Conservation (phyloP, 208 protist species). For the Porcisia hertigi region DNA sequence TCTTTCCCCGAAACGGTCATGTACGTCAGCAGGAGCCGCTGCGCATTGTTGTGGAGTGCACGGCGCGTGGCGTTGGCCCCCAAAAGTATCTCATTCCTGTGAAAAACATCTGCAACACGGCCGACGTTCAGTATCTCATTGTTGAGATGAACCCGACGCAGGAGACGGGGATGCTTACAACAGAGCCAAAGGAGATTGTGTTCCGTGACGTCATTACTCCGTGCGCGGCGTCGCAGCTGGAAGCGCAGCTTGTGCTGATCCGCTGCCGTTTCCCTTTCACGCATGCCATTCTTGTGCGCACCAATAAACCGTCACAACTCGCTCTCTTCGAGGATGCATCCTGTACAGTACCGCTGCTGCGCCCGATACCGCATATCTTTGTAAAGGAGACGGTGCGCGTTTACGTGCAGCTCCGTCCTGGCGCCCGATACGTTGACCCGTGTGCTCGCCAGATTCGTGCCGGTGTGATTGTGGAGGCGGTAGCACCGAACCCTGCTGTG, state of each 20-base stretch:
- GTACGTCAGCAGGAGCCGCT: conserved; percentile 50
- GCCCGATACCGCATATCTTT: conserved; percentile 60
- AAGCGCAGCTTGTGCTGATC: conserved; percentile 71
- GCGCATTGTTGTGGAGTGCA: conserved; percentile 79
- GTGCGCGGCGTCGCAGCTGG: conserved; percentile 45
- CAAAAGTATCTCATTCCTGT: conserved; percentile 88
- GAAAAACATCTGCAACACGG: conserved; percentile 69
- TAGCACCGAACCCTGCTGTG: conserved; percentile 40
- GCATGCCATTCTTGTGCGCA: conserved; percentile 73
- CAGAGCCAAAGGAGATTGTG: conserved; percentile 58
- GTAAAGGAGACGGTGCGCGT: conserved; percentile 65
- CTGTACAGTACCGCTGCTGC: conserved; percentile 64
- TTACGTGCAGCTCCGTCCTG: conserved; percentile 71
- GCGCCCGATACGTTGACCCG: conserved; percentile 45
- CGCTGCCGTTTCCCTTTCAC: conserved; percentile 58
- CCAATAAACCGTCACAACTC: conserved; percentile 76
- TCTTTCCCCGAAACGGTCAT: conserved; percentile 70
- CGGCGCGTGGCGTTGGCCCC: conserved; percentile 64
- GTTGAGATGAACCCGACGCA: conserved; percentile 78
- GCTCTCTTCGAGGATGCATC: conserved; percentile 72
- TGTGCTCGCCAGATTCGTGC: conserved; percentile 48
- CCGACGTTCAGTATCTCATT: conserved; percentile 71
- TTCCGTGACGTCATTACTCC: conserved; percentile 77
- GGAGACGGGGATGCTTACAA: conserved; percentile 63
- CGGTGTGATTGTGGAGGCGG: conserved; percentile 76